Percentiles rank a stretch among this genome's conserved stretches.
These are phyloP conservation scores for Eucalyptus erythrocorys DNA, from an alignment of 345 rosid species.

Conservation along the genomic window DNA sequence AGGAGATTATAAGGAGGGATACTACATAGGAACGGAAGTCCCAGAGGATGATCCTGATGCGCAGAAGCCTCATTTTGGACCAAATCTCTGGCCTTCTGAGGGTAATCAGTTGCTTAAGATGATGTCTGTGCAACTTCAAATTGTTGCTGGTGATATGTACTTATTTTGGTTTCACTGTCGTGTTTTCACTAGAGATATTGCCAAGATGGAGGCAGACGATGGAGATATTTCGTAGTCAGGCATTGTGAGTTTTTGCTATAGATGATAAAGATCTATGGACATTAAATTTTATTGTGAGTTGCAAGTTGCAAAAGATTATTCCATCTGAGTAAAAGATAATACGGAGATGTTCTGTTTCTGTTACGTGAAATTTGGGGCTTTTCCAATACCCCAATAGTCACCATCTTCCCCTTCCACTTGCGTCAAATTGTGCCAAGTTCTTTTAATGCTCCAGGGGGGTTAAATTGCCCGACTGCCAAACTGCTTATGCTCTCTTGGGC, in stretches of 20 bases:
- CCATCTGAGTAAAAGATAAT: neutral
- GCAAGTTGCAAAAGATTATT: neutral
- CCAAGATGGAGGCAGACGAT: conserved; percentile 78
- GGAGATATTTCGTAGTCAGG: conserved; percentile 61
- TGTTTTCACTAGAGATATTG: conserved; percentile 31
- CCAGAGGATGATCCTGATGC: conserved; percentile 52
- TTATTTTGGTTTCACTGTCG: neutral
- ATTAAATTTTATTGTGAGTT: neutral
- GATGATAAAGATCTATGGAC: neutral
- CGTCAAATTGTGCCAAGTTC: neutral
- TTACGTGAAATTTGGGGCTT: neutral
- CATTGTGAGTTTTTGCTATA: conserved; percentile 35
- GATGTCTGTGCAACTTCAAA: neutral
- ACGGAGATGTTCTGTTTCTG: neutral
- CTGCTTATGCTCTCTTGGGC: neutral
- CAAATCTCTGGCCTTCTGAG: conserved; percentile 77
- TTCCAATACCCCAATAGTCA: neutral
- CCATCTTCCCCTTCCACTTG: neutral
- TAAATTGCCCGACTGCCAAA: neutral
- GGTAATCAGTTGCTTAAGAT: neutral
- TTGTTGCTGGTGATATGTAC: neutral
- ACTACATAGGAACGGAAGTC: conserved; percentile 65
- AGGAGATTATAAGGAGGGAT: conserved; percentile 96
- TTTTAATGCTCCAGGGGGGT: neutral
- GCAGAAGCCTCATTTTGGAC: conserved; percentile 62